Base-by-base conservation (phyloP, 768 basidiomycete species). In the Trametes elegans region DNA sequence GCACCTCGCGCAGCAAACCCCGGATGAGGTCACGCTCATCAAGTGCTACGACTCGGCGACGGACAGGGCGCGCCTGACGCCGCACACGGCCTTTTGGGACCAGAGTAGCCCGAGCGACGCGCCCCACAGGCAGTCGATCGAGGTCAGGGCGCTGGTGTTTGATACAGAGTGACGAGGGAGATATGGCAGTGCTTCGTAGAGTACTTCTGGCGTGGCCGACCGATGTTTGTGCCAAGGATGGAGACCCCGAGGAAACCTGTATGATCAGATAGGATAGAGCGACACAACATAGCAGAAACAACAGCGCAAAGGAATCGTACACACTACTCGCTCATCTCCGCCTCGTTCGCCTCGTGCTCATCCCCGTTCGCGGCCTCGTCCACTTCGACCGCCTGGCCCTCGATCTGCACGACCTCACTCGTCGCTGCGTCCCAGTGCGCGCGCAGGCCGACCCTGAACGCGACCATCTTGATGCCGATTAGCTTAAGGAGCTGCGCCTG, bases 401-500 rank as follows among this genome's bases (percentile, higher is more conserved):
- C 84, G 16, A 86, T 67, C 68, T 85, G 77, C 1, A 76, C 73
- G 32, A 92, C 84, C 61, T 83, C 76, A 19, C 84, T 89, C 28
- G 76, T 83, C 54, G 73, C 75, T 42, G 85, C 79, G 60, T 87
- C 83, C 90, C 90, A 93, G 53, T 85, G 74, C 38, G 83, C 80
- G 50, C 82, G 77, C 53, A 92, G 70, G n/a, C 76, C 79, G 21
- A 93, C 84, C 58, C 82, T 77, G 71, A 95, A 95, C 43, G 78
- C 79, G 2, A 93, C 93, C 88, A 95, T 88, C 73, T 83, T 87
- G 65, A 93, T 82, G 10, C 92, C 93, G 36, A 93, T 82, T 57
- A 98, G 76, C 76, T 98, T 98, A 58, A 99, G 74, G 41, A 98
- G 74, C 71, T 98, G 91, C 24, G 94, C 86, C 74, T 98, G 90